Evolutionary conservation across 257 asterid species (phyloP), one percentile per base, ranked within the genome.

Genomic region (Capsicum pubescens): DNA sequence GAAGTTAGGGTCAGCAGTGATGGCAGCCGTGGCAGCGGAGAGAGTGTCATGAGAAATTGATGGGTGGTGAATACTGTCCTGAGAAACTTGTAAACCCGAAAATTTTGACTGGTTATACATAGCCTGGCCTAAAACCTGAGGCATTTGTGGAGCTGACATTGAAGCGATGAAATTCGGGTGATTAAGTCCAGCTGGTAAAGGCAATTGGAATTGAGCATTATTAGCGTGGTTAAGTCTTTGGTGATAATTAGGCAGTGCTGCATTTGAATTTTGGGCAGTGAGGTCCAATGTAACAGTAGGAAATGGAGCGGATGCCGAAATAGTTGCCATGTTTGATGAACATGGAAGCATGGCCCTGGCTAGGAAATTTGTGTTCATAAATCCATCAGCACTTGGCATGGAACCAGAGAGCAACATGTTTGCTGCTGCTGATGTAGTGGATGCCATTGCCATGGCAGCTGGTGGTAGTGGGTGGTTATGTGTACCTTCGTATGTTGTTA

Each of bases 381-480:
- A 1, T 7, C 94, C 97, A 74, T 97, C 99, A 2, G 93, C 90
- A 86, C 99, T 95, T 2, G 97, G 90, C 95, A 91, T 94, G 80
- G 99, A 91, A 32, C 98, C 99, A 0, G 99, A 97, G 5, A 97
- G 93, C 2, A 97, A 91, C 99, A 97, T 97, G 84, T 55, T 95
- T 6, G 97, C 99, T 0, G 99, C 99, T 1, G 99, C 97, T 0
- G 99, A 90, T 32, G 99, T 97, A 39, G 99, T 95, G 7, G 97
- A 93, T 7, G 99, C 98, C 99, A 97, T 95, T 3, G 99, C 99
- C 96, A 94, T 88, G 84, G 99, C 99, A 0, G 99, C 96, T 1
- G 99, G 98, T 3, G 99, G 99, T 15, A 97, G 87, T 16, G 99
- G 98, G 83, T 97, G 99, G 89, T 91, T 97, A 89, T 97, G 99